These are phyloP conservation scores for Akanthomyces dipterigenus DNA, from an alignment of 2,329 filamentous ascomycete genomes.

Conservation along the genomic window DNA sequence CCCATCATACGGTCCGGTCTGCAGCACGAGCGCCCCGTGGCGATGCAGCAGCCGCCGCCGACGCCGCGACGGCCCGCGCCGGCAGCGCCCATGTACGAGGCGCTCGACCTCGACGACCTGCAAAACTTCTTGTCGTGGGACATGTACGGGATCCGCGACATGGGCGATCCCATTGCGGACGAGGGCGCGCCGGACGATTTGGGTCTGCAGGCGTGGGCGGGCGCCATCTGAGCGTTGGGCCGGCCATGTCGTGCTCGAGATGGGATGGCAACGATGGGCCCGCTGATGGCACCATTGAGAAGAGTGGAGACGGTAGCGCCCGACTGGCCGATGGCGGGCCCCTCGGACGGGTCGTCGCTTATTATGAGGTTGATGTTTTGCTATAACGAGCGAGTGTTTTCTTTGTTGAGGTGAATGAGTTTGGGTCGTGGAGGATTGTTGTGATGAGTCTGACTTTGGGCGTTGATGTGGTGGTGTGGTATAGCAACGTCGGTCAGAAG, in stretches of 20 bases:
- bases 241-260: background rate
- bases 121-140: conserved; percentile 35
- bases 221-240: conserved; percentile 5
- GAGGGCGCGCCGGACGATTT: conserved; percentile 26
- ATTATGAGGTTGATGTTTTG: background rate
- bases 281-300: conserved; percentile 4
- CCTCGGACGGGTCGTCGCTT: conserved; percentile 3
- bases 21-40: conserved; percentile 31
- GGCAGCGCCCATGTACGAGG: conserved; percentile 26
- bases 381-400: background rate
- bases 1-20: conserved; percentile 22
- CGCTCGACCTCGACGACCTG: conserved; percentile 31
- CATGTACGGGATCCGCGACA: conserved; percentile 35
- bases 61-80: conserved; percentile 16
- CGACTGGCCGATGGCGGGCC: background rate
- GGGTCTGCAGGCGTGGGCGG: conserved; percentile 11
- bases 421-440: background rate
- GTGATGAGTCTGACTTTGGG: background rate
- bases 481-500: conserved; percentile 5
- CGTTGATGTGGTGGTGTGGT: background rate
- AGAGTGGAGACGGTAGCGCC: background rate
- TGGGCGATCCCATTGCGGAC: conserved; percentile 30
- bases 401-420: background rate
- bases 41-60: conserved; percentile 18
- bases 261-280: conserved; percentile 6